Base-by-base conservation (phyloP, 2,329 filamentous ascomycete species). In the Trichoderma afroharzianum region DNA sequence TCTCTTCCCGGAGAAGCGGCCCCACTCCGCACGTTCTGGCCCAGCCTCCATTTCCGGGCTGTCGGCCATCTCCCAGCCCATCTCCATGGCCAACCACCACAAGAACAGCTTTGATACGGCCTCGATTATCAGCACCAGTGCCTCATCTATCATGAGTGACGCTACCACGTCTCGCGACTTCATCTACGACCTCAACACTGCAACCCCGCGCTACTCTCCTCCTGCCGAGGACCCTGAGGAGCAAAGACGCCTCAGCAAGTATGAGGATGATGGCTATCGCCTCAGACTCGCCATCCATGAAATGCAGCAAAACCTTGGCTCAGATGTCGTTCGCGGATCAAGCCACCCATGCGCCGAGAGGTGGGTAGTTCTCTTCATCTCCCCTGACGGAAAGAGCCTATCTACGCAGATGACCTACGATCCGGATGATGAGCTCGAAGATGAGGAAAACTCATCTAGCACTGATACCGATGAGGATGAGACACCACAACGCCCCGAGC, bases 341-440 rank as follows among this genome's bases (percentile, higher is more conserved):
- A 91, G 90, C 69, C 92, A 96, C 76, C 93, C 93, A 9, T 95
- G 93, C 73, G 91, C 91, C 1, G 94, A 97, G 81, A 87, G 91
- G 70, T 97, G 94, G 94, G 88, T 92, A 5, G 91, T 96, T 7
- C 83, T 97, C 9, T 95, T 95, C 76, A 88, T 97, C 70, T 92
- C 92, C 0, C 82, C 89, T 1, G 90, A 94, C 79, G 93, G 93
- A 36, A 90, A 89, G 76, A 85, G 85, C 66, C 83, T 97, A 53
- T 91, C 90, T 8, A 87, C 90, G 3, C 87, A 91, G 59, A 93
- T 94, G 91, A 90, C 86, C 47, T 93, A 92, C 80, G 93, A 90
- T 72, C 86, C 87, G 1, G 89, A 92, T 73, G 88, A 91, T 59
- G 88, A 92, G 47, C 81, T 84, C 2, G 90, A 92, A 33, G 90